A percentile compares a stretch with the other conserved stretches of the same genome.
phyloP scores from a whole-genome alignment of 345 rosid genomes.

The Clarkia xantiana region DNA sequence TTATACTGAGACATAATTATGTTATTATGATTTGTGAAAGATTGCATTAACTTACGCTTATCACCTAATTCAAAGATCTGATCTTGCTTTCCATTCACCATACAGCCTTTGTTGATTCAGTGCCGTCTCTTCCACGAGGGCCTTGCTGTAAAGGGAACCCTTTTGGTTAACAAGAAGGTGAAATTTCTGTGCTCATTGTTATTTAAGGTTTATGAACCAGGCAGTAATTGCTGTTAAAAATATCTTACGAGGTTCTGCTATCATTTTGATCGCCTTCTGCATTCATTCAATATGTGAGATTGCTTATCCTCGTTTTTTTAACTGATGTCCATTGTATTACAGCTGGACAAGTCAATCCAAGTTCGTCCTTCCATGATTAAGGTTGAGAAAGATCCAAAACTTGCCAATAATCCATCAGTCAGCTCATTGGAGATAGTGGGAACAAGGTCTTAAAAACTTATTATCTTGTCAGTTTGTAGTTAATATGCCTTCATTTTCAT shows the following conservation, averaged over 20 bases:
- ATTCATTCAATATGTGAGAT: neutral
- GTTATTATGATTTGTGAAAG: too few species aligned
- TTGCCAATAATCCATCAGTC: slow-evolving; percentile 13
- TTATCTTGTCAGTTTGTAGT: too few species aligned
- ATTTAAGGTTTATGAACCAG: neutral
- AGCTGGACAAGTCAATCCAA: slow-evolving; percentile 29
- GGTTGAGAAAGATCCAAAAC: slow-evolving; percentile 24
- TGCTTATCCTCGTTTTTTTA: neutral
- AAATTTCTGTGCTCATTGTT: neutral
- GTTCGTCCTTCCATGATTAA: slow-evolving; percentile 63
- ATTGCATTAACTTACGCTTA: too few species aligned
- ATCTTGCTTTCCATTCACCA: slow-evolving; percentile 6
- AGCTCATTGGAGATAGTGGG: slow-evolving; percentile 51
- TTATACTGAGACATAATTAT: too few species aligned
- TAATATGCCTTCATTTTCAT: too few species aligned
- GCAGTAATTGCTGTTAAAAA: too few species aligned
- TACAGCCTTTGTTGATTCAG: slow-evolving; percentile 73
- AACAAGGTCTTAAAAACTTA: slow-evolving; percentile 34
- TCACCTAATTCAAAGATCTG: neutral
- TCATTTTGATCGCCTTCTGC: too few species aligned
- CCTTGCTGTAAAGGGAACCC: slow-evolving; percentile 60
- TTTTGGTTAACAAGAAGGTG: slow-evolving; percentile 64
- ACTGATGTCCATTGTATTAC: slow-evolving; percentile 18
- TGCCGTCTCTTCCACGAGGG: slow-evolving; percentile 62
- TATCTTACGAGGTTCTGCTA: too few species aligned